Evolutionary conservation across 2,329 filamentous ascomycete species (phyloP).

Genomic region (Diplodia seriata): DNA sequence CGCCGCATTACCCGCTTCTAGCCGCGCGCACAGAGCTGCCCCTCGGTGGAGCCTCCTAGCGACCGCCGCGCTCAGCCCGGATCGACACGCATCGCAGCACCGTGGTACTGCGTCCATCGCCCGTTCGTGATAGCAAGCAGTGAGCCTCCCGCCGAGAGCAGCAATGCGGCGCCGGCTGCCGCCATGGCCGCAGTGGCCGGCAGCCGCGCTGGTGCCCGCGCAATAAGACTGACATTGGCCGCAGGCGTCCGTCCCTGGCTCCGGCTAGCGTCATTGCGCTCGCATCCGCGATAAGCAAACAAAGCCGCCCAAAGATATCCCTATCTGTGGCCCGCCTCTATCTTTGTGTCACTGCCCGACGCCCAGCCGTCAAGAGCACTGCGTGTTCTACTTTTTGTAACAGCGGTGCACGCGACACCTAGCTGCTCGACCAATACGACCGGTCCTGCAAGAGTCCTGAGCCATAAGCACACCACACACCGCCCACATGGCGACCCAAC

Average conservation of each 20-base stretch:
- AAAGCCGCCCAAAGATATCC: slow-evolving; percentile 29
- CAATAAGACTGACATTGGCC: slow-evolving; percentile 17
- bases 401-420: slow-evolving; percentile 26
- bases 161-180: neutral
- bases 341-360: slow-evolving; percentile 18
- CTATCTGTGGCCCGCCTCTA: slow-evolving; percentile 25
- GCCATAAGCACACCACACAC: slow-evolving; percentile 33
- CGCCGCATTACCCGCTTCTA: slow-evolving; percentile 13
- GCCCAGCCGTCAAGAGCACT: slow-evolving; percentile 9
- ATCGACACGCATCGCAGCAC: slow-evolving; percentile 23
- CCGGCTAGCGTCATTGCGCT: slow-evolving; percentile 23
- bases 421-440: slow-evolving; percentile 26
- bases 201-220: slow-evolving; percentile 6
- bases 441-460: slow-evolving; percentile 30
- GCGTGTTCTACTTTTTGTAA: slow-evolving; percentile 6
- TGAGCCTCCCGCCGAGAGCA: neutral
- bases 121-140: neutral
- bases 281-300: slow-evolving; percentile 31
- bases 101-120: neutral
- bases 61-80: neutral
- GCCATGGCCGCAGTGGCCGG: neutral
- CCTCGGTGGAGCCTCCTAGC: slow-evolving; percentile 12
- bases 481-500: slow-evolving; percentile 42
- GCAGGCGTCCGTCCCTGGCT: slow-evolving; percentile 28
- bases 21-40: slow-evolving; percentile 28